Base-by-base conservation (phyloP, 106 monocot genomes). In the Acorus gramineus region DNA sequence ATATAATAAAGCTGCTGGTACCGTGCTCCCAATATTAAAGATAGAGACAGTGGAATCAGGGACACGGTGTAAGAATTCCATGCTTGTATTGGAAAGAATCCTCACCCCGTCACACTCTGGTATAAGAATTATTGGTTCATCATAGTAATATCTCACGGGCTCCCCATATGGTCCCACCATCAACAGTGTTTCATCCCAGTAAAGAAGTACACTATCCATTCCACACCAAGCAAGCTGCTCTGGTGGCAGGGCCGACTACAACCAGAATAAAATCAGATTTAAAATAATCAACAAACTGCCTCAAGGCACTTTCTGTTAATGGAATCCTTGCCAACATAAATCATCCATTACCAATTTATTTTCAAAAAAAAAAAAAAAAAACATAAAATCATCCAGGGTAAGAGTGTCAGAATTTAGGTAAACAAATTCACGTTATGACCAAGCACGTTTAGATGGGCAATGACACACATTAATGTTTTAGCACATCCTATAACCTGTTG, bases 141-240 rank as follows among this genome's bases (percentile, higher is more conserved):
- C 92, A 76, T 89, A 98, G 5, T 55, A 8, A 69, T 98, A 92
- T 10, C 61, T 76, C 5, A 98, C 88, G 4, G 98, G 98, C 53
- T 98, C 88, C 65, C 98, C 92, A 74, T 44, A 62, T 52, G 98
- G 98, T 47, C 98, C 92, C 53, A 98, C 92, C 92, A 98, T 88
- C 59, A 92, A 75, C 72, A 88, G 81, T 64, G 73, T 66, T 60
- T 92, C 92, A 60, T 88, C 85, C 98, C 98, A 98, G 73, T 98
- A 86, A 9, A 98, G 83, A 11, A 98, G 78, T 43, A 98, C 98
- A 77, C 87, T 98, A 56, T 98, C 98, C 77, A 85, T 78, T 11
- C 92, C 90, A 81, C 91, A 98, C 98, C 98, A 98, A 71, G 83
- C 85, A 50, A 98, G 74, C 68, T 98, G 98, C 60, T 98, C 92